Percentiles rank a stretch among this genome's conserved stretches.
Conservation (phyloP, 192 early-diverging fungal genomes). For the Coemansia sp. region DNA sequence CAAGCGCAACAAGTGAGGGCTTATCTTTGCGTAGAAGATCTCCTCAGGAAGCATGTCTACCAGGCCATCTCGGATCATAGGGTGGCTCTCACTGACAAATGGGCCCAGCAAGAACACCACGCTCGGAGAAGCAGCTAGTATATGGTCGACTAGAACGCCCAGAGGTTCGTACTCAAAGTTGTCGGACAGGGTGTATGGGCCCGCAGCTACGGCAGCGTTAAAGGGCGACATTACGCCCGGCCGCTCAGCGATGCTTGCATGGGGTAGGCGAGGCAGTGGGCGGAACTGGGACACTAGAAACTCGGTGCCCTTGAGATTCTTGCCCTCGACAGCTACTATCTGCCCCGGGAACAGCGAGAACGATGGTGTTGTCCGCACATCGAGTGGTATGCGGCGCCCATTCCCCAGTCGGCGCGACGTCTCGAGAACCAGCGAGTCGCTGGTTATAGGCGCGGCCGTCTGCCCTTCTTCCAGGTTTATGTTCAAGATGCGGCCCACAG, state of each 20-base stretch:
- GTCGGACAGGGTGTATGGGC: slow-evolving; percentile 83
- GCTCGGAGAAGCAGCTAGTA: slow-evolving; percentile 68
- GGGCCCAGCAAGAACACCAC: slow-evolving; percentile 80
- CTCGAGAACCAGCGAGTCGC: slow-evolving; percentile 69
- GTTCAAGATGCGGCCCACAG: slow-evolving; percentile 78
- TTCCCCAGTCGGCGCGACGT: slow-evolving; percentile 74
- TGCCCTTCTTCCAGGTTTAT: slow-evolving; percentile 66
- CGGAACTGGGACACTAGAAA: slow-evolving; percentile 58
- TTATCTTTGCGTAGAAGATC: slow-evolving; percentile 65
- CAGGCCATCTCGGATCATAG: slow-evolving; percentile 56
- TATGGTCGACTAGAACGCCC: slow-evolving; percentile 66
- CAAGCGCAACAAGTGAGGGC: slow-evolving; percentile 58
- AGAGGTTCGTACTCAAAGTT: slow-evolving; percentile 82
- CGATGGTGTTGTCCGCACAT: slow-evolving; percentile 57
- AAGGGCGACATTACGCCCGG: slow-evolving; percentile 17
- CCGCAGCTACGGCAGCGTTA: slow-evolving; percentile 71
- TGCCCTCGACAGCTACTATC: slow-evolving; percentile 71
- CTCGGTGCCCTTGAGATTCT: slow-evolving; percentile 57
- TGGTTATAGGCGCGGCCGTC: slow-evolving; percentile 24
- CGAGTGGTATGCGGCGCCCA: slow-evolving; percentile 67
- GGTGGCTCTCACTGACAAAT: slow-evolving; percentile 65
- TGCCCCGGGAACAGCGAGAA: slow-evolving; percentile 90
- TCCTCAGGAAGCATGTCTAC: slow-evolving; percentile 59
- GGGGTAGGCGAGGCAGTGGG: slow-evolving; percentile 60
- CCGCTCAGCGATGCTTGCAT: slow-evolving; percentile 30